These are phyloP conservation scores for Cyberlindnera mycetangii DNA, from an alignment of 805 yeast genomes.

Conservation along the genomic window DNA sequence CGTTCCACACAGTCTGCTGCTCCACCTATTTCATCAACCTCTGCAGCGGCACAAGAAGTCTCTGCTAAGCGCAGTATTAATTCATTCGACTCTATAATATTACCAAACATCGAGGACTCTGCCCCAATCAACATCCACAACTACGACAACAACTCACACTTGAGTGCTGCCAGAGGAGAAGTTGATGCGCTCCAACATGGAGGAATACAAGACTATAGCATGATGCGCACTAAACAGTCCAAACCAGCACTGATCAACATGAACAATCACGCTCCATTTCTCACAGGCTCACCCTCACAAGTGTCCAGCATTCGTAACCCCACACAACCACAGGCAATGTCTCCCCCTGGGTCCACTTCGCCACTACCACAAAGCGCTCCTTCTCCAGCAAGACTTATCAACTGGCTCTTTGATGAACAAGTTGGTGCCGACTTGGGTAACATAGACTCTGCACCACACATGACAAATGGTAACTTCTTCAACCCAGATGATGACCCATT, in stretches of 20 bases:
- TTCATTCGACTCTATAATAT: conserved; percentile 27
- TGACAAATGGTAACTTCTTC: conserved; percentile 26
- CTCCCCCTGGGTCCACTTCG: neutral
- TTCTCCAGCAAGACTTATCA: conserved; percentile 25
- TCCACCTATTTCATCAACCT: neutral
- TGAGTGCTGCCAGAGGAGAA: conserved; percentile 31
- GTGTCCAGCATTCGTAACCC: neutral
- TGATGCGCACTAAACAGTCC: neutral
- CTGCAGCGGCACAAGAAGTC: neutral
- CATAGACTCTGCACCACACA: conserved; percentile 19
- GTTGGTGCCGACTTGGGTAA: conserved; percentile 10
- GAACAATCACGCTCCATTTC: conserved; percentile 5
- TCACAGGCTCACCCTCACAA: conserved; percentile 10
- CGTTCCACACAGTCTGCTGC: neutral
- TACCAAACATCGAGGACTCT: conserved; percentile 26
- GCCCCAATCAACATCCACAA: conserved; percentile 23
- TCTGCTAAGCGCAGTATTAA: conserved; percentile 17
- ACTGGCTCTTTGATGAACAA: conserved; percentile 29
- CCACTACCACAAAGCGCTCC: conserved; percentile 10
- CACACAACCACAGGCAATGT: neutral
- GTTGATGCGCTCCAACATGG: conserved; percentile 23
- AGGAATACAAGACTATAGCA: neutral
- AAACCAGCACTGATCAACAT: neutral
- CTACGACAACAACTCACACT: conserved; percentile 20
- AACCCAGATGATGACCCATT: conserved; percentile 31